phyloP scores from a whole-genome alignment of 306 rosid species.

The Glycine tomentella region DNA sequence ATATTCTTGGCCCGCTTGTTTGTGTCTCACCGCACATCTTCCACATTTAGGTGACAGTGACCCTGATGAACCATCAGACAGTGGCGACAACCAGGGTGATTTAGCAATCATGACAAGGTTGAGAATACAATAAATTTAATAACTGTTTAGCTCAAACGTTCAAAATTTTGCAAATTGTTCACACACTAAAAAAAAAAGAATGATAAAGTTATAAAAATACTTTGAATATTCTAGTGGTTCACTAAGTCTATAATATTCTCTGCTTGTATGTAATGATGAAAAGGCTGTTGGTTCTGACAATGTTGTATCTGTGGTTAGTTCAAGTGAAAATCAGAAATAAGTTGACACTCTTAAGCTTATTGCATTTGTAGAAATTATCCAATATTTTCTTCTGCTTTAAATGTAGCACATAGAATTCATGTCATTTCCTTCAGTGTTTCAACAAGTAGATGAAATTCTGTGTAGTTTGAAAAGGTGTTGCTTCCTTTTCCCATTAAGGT shows the following conservation, averaged over 20 bases:
- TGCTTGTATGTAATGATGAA: slow-evolving; percentile 68
- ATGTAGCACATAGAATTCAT: slow-evolving; percentile 19
- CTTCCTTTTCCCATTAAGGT: slow-evolving; percentile 29
- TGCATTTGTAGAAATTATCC: slow-evolving; percentile 36
- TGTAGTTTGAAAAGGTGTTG: slow-evolving; percentile 12
- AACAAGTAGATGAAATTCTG: slow-evolving; percentile 27
- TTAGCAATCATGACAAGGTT: slow-evolving; percentile 67
- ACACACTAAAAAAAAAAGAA: background rate
- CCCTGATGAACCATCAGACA: slow-evolving; percentile 74
- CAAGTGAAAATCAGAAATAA: slow-evolving; percentile 48
- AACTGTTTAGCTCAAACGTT: slow-evolving; percentile 14
- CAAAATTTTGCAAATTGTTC: slow-evolving; percentile 32
- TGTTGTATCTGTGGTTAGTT: slow-evolving; percentile 54
- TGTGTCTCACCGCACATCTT: slow-evolving; percentile 51
- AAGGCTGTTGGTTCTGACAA: slow-evolving; percentile 54
- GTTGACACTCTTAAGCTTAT: slow-evolving; percentile 16
- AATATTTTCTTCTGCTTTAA: slow-evolving; percentile 25
- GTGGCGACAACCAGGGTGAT: slow-evolving; percentile 61
- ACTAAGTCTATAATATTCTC: slow-evolving; percentile 43
- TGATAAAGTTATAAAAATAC: slow-evolving; percentile 10
- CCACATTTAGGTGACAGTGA: slow-evolving; percentile 78
- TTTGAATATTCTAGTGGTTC: slow-evolving; percentile 29
- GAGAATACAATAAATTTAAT: slow-evolving; percentile 41
- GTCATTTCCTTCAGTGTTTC: slow-evolving; percentile 29
- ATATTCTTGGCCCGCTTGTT: slow-evolving; percentile 42